Conservation (phyloP, 306 rosid species). For the Cercis canadensis region DNA sequence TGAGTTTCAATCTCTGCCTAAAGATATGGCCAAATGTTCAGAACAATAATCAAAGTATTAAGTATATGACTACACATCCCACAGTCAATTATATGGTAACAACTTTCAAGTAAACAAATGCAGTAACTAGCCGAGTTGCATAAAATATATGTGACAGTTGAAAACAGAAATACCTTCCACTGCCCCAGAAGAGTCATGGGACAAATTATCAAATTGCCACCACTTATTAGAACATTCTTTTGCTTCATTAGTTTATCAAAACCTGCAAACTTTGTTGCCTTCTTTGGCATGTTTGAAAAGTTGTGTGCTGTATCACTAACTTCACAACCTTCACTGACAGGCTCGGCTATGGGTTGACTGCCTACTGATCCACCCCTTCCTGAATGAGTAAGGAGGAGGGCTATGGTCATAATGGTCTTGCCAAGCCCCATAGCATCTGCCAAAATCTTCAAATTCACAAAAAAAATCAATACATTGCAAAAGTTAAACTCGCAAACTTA, state of each 20-base stretch:
- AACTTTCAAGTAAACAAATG: slow-evolving; percentile 31
- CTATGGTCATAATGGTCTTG: slow-evolving; percentile 95
- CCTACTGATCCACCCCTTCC: slow-evolving; percentile 61
- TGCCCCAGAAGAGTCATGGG: slow-evolving; percentile 95
- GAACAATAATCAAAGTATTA: slow-evolving; percentile 6
- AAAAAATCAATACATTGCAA: slow-evolving; percentile 38
- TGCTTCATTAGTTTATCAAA: slow-evolving; percentile 71
- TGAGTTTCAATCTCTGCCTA: slow-evolving; percentile 97
- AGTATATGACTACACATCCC: slow-evolving; percentile 20
- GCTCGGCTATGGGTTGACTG: slow-evolving; percentile 49
- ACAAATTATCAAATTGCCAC: slow-evolving; percentile 85
- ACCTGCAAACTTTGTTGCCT: slow-evolving; percentile 59
- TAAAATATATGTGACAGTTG: slow-evolving; percentile 4
- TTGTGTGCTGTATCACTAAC: slow-evolving; percentile 40
- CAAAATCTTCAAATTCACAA: slow-evolving; percentile 70
- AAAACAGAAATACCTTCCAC: slow-evolving; percentile 79
- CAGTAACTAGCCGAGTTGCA: slow-evolving; percentile 32
- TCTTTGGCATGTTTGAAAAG: slow-evolving; percentile 49
- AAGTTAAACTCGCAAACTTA: slow-evolving; percentile 21
- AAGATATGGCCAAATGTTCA: slow-evolving; percentile 41
- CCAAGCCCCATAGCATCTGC: slow-evolving; percentile 99
- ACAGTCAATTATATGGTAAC: slow-evolving; percentile 18
- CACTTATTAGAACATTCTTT: slow-evolving; percentile 57
- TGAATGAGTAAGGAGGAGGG: slow-evolving; percentile 79
- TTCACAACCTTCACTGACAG: slow-evolving; percentile 55